A percentile compares a stretch with the other conserved stretches of the same genome.
phyloP scores from a whole-genome alignment of 139 green algal species.

The Chlorella sorokiniana region DNA sequence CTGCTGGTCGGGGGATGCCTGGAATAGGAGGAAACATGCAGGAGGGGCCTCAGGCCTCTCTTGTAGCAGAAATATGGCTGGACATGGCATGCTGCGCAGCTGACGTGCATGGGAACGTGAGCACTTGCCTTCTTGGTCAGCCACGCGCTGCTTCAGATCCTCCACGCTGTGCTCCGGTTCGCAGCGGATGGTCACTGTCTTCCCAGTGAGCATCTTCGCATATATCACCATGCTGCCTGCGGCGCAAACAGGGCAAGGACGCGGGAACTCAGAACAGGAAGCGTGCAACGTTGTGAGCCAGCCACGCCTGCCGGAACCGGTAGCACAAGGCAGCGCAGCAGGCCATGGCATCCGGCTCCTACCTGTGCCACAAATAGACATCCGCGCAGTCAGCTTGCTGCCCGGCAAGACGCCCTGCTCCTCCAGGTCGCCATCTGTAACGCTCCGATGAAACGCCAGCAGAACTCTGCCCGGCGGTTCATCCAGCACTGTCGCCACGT shows the following conservation, averaged over 20 bases:
- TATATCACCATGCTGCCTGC: neutral
- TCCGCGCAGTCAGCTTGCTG: too few relatives aligned
- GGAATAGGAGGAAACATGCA: neutral
- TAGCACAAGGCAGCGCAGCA: too few relatives aligned
- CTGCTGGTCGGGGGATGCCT: constrained; percentile 90
- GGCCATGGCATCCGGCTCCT: too few relatives aligned
- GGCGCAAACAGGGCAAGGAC: neutral
- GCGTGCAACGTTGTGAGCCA: too few relatives aligned
- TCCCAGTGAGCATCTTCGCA: neutral
- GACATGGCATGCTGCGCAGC: too few relatives aligned
- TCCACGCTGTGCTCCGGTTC: neutral
- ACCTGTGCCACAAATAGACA: too few relatives aligned
- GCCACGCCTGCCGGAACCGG: too few relatives aligned
- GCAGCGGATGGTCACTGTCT: neutral
- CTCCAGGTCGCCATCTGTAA: too few relatives aligned
- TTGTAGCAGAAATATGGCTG: too few relatives aligned
- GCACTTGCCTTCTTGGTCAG: neutral
- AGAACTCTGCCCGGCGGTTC: neutral
- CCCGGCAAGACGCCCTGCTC: too few relatives aligned
- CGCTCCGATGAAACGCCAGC: neutral
- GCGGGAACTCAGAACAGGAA: too few relatives aligned
- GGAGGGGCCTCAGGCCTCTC: too few relatives aligned
- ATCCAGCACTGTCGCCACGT: neutral
- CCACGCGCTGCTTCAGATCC: neutral
- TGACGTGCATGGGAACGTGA: neutral